A percentile compares a stretch with the other conserved stretches of the same genome.
phyloP scores from a whole-genome alignment of 257 asterid genomes.

The Nicotiana obtusifolia region DNA sequence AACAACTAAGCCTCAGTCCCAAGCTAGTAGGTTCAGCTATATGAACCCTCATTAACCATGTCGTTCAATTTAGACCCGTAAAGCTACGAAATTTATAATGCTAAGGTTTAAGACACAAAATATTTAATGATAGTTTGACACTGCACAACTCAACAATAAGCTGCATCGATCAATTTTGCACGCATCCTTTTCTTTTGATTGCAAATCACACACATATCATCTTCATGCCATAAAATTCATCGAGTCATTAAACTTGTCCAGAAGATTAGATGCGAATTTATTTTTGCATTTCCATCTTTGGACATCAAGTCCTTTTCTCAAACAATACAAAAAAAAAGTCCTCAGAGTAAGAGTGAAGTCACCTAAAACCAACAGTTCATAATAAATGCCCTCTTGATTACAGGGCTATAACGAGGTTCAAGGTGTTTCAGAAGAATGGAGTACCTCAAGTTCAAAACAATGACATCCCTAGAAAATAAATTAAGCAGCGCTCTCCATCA shows the following conservation, averaged over 20 bases:
- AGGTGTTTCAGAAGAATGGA: not conserved
- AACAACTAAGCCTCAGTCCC: not conserved
- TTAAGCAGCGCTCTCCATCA: not conserved
- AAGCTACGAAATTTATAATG: not conserved
- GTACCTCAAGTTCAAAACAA: not conserved
- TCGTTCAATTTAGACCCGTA: not conserved
- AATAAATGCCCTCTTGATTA: not conserved
- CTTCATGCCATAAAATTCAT: not conserved
- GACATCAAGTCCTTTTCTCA: not conserved
- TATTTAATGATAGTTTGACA: not conserved
- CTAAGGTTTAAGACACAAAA: not conserved
- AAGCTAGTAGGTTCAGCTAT: not conserved
- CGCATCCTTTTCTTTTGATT: not conserved
- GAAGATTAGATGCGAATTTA: conserved; percentile 2
- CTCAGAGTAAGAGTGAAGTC: not conserved
- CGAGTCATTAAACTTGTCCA: not conserved
- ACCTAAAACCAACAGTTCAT: not conserved
- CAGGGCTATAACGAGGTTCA: not conserved
- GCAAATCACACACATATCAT: not conserved
- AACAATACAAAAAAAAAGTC: not conserved
- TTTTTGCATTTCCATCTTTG: not conserved
- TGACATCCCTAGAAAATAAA: not conserved
- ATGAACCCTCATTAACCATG: not conserved
- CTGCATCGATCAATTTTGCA: not conserved
- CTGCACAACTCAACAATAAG: not conserved